Conservation (phyloP, 768 basidiomycete species). For the Trametes meyenii region DNA sequence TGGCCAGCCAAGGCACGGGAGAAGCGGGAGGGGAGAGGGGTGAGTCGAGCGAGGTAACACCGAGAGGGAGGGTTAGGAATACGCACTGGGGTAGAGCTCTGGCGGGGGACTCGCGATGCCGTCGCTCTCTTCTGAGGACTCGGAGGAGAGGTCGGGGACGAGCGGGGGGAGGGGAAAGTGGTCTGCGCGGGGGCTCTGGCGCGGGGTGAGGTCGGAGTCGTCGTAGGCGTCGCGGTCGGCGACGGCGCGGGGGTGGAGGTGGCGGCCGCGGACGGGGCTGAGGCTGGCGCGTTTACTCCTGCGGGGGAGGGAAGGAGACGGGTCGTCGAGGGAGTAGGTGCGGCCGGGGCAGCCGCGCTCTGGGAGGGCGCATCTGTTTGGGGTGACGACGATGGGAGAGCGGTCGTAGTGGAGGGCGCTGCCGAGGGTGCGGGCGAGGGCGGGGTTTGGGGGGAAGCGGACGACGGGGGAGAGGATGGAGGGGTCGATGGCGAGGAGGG, state of each 20-base stretch:
- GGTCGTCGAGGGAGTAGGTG: constrained; percentile 59
- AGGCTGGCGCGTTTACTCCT: constrained; percentile 1
- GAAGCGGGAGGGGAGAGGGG: no score
- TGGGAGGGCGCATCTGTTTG: constrained; percentile 75
- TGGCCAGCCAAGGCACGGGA: constrained; percentile 9
- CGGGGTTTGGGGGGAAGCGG: constrained; percentile 48
- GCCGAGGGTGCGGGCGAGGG: constrained; percentile 41
- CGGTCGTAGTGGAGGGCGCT: constrained; percentile 67
- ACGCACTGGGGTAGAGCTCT: constrained; percentile 28
- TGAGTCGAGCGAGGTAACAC: constrained; percentile 14
- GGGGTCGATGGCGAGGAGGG: constrained; percentile 53
- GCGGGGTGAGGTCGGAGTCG: constrained; percentile 34
- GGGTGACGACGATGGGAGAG: constrained; percentile 72
- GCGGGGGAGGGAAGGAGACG: constrained; percentile 1
- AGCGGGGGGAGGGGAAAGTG: constrained; percentile 42
- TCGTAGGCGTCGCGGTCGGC: constrained; percentile 26
- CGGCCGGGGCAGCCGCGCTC: constrained; percentile 77
- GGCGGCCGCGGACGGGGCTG: constrained; percentile 33
- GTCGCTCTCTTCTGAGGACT: constrained; percentile 67
- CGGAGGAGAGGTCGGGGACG: constrained; percentile 60
- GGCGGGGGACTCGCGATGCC: constrained; percentile 45
- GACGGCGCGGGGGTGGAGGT: constrained; percentile 51
- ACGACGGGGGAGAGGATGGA: constrained; percentile 51
- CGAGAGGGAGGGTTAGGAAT: not conserved
- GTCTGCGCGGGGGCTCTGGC: constrained; percentile 25